Conservation (phyloP, 2,329 filamentous ascomycete genomes). For the Xylariales sp. region DNA sequence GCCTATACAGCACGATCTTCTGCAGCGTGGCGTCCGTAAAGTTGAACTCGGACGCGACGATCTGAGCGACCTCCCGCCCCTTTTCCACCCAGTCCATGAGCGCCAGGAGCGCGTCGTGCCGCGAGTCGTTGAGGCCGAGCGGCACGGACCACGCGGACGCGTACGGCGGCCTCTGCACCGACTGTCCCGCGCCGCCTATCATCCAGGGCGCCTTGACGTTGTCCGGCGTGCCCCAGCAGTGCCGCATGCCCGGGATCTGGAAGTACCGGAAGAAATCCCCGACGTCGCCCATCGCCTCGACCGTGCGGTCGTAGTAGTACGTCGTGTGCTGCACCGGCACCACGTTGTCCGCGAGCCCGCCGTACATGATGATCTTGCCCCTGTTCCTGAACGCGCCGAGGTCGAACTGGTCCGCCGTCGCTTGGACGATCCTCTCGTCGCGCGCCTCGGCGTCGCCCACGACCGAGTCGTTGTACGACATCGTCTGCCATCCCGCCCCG, state of each 20-base stretch:
- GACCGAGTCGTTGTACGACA: conserved; percentile 46
- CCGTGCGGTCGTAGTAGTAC: conserved; percentile 46
- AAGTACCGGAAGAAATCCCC: conserved; percentile 62
- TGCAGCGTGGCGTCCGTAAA: conserved; percentile 42
- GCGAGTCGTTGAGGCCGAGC: conserved; percentile 42
- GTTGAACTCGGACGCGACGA: conserved; percentile 49
- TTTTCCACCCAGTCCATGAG: conserved; percentile 50
- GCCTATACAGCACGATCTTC: conserved; percentile 52
- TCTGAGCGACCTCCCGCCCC: conserved; percentile 39
- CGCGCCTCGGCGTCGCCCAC: conserved; percentile 42
- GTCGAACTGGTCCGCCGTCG: conserved; percentile 48
- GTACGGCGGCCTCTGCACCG: conserved; percentile 47
- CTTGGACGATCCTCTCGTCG: conserved; percentile 41
- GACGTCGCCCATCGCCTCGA: conserved; percentile 49
- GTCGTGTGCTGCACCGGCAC: conserved; percentile 47
- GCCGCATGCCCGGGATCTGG: conserved; percentile 58
- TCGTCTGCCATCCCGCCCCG: conserved; percentile 42
- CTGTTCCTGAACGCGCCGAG: conserved; percentile 45
- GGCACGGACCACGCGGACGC: conserved; percentile 46
- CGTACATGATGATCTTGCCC: conserved; percentile 51
- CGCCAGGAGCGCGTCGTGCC: conserved; percentile 47
- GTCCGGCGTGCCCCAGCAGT: conserved; percentile 51
- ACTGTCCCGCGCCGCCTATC: conserved; percentile 47
- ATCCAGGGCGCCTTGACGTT: conserved; percentile 50
- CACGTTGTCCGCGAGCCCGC: conserved; percentile 47